Base-by-base conservation (phyloP, 805 yeast species). In the Saccharomycopsis sp. region DNA sequence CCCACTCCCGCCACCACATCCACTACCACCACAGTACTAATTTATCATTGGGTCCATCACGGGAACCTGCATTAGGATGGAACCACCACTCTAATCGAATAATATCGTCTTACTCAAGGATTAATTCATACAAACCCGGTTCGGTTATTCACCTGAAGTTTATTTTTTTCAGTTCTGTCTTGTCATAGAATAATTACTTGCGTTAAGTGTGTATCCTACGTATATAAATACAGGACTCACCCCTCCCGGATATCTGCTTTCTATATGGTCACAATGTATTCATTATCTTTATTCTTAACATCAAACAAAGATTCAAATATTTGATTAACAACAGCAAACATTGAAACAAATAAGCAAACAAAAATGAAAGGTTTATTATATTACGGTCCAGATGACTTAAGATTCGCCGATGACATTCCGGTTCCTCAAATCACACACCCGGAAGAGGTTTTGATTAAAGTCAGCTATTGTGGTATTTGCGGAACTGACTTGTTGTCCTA, bases 401-500 rank as follows among this genome's bases (percentile, higher is more conserved):
- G 74, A 52, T 76, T 65, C 64, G 67, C 73, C 3, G 63, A 69
- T 0, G 60, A 62, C 55, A 69, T 69, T 15, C 62, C 69, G 7
- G 56, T 56, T 38, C 73, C 73, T 1, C 52, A 62, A 47, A 66
- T 73, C 25, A 49, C 57, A 1, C 66, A 70, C 35, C 70, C 72
- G 1, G 73, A 73, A 50, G 82, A 79, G 55, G 71, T 78, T 9
- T 68, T 77, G 9, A 65, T 79, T 34, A 77, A 74, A 22, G 73
- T 79, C 12, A 63, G 72, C 15, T 80, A 73, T 66, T 81, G 86
- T 65, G 88, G 88, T 3, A 82, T 83, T 52, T 84, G 88, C 65
- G 87, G 87, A 29, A 77, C 85, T 1, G 87, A 83, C 66, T 69
- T 83, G 47, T 84, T 82, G 64, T 82, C 84, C 67, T 83, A 74